Evolutionary conservation across 2,329 filamentous ascomycete species (phyloP).

Genomic region (Colletotrichum noveboracense): DNA sequence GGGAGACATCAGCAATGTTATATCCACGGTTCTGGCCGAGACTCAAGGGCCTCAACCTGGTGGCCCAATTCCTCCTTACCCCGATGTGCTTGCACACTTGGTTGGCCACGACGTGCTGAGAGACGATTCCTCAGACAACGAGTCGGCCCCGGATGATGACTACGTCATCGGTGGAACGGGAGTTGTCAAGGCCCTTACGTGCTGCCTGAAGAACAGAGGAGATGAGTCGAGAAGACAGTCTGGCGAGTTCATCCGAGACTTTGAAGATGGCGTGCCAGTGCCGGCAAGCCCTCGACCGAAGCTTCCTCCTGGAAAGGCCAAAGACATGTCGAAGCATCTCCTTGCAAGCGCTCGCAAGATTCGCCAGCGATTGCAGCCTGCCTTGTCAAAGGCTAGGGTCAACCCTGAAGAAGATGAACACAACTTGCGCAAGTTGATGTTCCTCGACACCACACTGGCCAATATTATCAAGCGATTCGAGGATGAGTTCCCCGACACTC

Average conservation of each 20-base stretch:
- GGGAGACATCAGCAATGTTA: conserved; percentile 56
- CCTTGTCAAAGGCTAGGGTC: conserved; percentile 75
- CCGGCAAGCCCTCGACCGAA: conserved; percentile 34
- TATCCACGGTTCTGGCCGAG: conserved; percentile 45
- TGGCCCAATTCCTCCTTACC: conserved; percentile 54
- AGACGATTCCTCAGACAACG: conserved; percentile 63
- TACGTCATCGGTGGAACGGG: conserved; percentile 96
- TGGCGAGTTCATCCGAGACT: conserved; percentile 57
- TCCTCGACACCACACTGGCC: conserved; percentile 86
- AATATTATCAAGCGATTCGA: conserved; percentile 96
- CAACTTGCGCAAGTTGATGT: conserved; percentile 82
- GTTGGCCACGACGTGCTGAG: conserved; percentile 71
- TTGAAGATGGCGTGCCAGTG: conserved; percentile 54
- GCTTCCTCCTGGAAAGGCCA: conserved; percentile 68
- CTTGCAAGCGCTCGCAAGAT: conserved; percentile 90
- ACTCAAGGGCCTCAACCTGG: conserved; percentile 29
- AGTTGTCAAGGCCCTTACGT: conserved; percentile 90
- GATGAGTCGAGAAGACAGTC: conserved; percentile 64
- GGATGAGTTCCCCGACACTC: conserved; percentile 92
- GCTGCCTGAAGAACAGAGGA: conserved; percentile 83
- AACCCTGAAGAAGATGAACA: conserved; percentile 70
- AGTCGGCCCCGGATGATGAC: conserved; percentile 83
- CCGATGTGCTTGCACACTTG: conserved; percentile 85
- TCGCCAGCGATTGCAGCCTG: conserved; percentile 79
- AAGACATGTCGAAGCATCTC: conserved; percentile 92